Evolutionary conservation across 2,329 filamentous ascomycete genomes (phyloP).

Genomic region (Pseudogymnoascus sp.): DNA sequence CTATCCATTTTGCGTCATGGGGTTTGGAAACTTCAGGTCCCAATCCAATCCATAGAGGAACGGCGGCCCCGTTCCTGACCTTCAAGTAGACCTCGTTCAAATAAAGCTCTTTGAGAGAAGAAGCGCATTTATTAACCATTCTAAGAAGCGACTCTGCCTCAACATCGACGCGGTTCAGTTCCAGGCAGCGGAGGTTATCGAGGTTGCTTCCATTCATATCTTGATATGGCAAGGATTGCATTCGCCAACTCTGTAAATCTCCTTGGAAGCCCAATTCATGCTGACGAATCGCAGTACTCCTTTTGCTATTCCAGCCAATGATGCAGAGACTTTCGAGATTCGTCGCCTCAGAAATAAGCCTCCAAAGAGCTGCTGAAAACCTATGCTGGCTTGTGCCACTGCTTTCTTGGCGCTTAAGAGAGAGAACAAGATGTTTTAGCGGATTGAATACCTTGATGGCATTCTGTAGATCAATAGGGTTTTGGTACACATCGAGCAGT

Average conservation of each 20-base stretch:
- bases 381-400: constrained; percentile 28
- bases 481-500: constrained; percentile 41
- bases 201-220: constrained; percentile 13
- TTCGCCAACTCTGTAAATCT: constrained; percentile 20
- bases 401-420: constrained; percentile 38
- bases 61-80: constrained; percentile 17
- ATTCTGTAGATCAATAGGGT: constrained; percentile 43
- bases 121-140: constrained; percentile 22
- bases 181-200: constrained; percentile 21
- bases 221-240: constrained; percentile 25
- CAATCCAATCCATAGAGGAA: constrained; percentile 26
- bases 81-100: constrained; percentile 28
- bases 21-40: constrained; percentile 13
- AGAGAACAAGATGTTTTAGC: constrained; percentile 39
- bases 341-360: constrained; percentile 38
- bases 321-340: constrained; percentile 40
- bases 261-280: constrained; percentile 15
- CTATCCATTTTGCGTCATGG: constrained; percentile 22
- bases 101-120: constrained; percentile 27
- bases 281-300: constrained; percentile 18
- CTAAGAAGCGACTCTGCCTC: constrained; percentile 19
- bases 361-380: constrained; percentile 42
- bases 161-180: constrained; percentile 28
- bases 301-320: constrained; percentile 31
- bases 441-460: constrained; percentile 35